These are phyloP conservation scores for Monosporozyma unispora DNA, from an alignment of 805 yeast genomes.

Conservation along the genomic window DNA sequence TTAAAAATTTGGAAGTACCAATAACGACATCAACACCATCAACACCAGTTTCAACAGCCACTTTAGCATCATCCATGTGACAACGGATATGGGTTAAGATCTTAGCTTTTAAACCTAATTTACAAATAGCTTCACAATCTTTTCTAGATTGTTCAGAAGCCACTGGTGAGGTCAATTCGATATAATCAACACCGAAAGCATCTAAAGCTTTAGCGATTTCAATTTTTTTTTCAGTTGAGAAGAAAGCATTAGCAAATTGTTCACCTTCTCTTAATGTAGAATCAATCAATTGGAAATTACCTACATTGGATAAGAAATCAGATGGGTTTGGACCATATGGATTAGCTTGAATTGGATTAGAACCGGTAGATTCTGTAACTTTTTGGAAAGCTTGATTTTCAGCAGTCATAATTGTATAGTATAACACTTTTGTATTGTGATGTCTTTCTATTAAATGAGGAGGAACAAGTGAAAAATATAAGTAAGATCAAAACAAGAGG, in stretches of 20 bases:
- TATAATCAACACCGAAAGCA: slow-evolving; percentile 97
- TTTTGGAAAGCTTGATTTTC: slow-evolving; percentile 7
- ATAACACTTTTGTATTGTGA: no score
- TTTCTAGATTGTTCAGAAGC: slow-evolving; percentile 88
- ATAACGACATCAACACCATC: slow-evolving; percentile 98
- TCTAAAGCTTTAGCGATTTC: slow-evolving; percentile 95
- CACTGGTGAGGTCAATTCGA: slow-evolving; percentile 94
- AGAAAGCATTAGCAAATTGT: slow-evolving; percentile 96
- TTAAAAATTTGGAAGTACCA: slow-evolving; percentile 91
- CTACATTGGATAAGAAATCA: slow-evolving; percentile 83
- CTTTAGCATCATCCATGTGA: slow-evolving; percentile 97
- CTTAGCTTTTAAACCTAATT: slow-evolving; percentile 91
- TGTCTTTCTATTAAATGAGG: no score
- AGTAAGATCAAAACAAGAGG: not conserved
- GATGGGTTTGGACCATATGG: slow-evolving; percentile 96
- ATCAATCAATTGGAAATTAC: slow-evolving; percentile 84
- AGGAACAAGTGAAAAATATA: not conserved
- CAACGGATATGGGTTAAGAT: slow-evolving; percentile 95
- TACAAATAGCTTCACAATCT: slow-evolving; percentile 98
- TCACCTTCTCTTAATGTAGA: slow-evolving; percentile 97
- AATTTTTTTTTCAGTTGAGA: slow-evolving; percentile 87
- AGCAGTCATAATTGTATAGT: slow-evolving; percentile 2
- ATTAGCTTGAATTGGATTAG: slow-evolving; percentile 38
- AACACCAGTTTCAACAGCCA: slow-evolving; percentile 97
- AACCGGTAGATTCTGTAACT: slow-evolving; percentile 8